phyloP scores from a whole-genome alignment of 805 yeast species.

The Jamesozyma piceae region DNA sequence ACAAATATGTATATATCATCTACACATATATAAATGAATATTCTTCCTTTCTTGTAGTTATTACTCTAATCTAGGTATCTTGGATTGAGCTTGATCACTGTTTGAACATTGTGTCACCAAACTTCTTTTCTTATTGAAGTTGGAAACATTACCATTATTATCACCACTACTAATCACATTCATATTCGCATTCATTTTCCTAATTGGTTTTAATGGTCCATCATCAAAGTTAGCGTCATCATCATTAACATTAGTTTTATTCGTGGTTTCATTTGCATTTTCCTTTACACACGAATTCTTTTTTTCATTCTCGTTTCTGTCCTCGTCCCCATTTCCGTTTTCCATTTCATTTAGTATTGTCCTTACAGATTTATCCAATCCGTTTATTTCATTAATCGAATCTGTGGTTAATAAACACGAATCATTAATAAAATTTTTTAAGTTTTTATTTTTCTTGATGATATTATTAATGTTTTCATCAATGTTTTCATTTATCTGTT shows the following conservation, averaged over 20 bases:
- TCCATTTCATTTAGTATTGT: constrained; percentile 7
- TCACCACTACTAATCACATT: background rate
- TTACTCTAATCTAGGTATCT: constrained; percentile 3
- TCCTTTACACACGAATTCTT: background rate
- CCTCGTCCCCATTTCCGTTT: background rate
- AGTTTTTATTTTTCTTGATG: constrained; percentile 9
- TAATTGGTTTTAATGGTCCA: background rate
- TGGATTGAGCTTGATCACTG: background rate
- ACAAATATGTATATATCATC: background rate
- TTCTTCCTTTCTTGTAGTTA: background rate
- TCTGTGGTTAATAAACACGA: constrained; percentile 3
- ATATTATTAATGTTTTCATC: constrained; percentile 15
- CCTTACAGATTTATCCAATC: constrained; percentile 7
- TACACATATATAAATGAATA: background rate
- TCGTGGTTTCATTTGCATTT: background rate
- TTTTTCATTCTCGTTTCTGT: background rate
- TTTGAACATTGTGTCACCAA: background rate
- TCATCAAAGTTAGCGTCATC: background rate
- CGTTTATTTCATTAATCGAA: constrained; percentile 7
- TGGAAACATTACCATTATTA: background rate
- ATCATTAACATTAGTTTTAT: background rate
- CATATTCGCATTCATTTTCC: background rate
- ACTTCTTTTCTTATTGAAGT: background rate
- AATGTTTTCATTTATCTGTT: constrained; percentile 8
- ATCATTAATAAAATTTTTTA: constrained; percentile 9